A percentile compares a stretch with the other conserved stretches of the same genome.
Conservation (phyloP, 2,329 filamentous ascomycete species). For the Exophiala phaeomuriformis region DNA sequence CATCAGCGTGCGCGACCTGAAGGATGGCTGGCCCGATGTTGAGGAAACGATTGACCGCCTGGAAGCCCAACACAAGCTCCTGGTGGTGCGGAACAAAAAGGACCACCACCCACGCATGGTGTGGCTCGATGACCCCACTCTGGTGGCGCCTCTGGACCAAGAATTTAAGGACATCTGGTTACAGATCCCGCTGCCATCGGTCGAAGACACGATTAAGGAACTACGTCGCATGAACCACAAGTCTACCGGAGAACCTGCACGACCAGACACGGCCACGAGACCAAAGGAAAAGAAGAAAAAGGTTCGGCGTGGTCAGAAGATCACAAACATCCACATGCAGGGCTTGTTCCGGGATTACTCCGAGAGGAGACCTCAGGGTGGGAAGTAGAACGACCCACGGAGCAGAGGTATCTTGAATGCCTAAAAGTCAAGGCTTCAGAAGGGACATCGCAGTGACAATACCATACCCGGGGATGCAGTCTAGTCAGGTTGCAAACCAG, state of each 20-base stretch:
- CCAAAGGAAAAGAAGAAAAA: constrained; percentile 65
- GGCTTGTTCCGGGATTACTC: constrained; percentile 25
- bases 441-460: no score
- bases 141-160: constrained; percentile 66
- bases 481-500: no score
- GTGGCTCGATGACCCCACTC: constrained; percentile 77
- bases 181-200: constrained; percentile 66
- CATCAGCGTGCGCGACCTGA: constrained; percentile 79
- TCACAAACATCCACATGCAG: constrained; percentile 79
- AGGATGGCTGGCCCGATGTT: constrained; percentile 91
- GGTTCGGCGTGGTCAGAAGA: constrained; percentile 65
- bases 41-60: constrained; percentile 67
- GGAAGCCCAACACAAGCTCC: constrained; percentile 68
- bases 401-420: not conserved
- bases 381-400: not conserved
- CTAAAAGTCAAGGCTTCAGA: no score
- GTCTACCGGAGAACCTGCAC: constrained; percentile 74
- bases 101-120: constrained; percentile 79
- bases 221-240: constrained; percentile 72
- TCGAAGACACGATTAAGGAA: constrained; percentile 64
- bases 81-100: constrained; percentile 87
- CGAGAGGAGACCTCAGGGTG: constrained; percentile 16
- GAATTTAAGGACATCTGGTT: constrained; percentile 83
- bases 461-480: no score
- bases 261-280: constrained; percentile 44